Percentiles rank a stretch among this genome's conserved stretches.
Conservation (phyloP, 2,329 filamentous ascomycete species). For the Xylaria sp. region DNA sequence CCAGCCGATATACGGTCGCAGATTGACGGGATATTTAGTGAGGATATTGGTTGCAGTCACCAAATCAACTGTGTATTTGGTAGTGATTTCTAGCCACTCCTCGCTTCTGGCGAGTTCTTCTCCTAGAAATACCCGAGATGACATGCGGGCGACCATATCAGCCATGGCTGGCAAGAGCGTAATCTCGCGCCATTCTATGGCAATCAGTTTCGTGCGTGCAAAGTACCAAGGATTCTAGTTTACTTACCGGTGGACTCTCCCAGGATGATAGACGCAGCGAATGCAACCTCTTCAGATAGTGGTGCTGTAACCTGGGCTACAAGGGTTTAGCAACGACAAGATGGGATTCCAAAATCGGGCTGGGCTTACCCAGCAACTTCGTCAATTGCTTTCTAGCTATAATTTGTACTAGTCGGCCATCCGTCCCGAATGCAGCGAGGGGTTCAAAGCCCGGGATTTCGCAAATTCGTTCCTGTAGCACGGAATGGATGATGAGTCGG, state of each 20-base stretch:
- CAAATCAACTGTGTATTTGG: conserved; percentile 52
- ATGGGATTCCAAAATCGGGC: not conserved
- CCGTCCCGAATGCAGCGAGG: conserved; percentile 17
- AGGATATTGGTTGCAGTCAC: conserved; percentile 50
- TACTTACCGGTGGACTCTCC: conserved; percentile 37
- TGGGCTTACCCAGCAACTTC: conserved; percentile 23
- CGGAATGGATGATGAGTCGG: not conserved
- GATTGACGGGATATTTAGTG: conserved; percentile 51
- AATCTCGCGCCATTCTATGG: conserved; percentile 54
- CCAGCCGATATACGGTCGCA: conserved; percentile 56
- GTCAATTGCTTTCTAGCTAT: conserved; percentile 37
- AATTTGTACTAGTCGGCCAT: conserved; percentile 19
- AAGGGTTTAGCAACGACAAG: conserved; percentile 6
- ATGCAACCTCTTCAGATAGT: conserved; percentile 39
- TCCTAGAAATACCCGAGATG: conserved; percentile 60
- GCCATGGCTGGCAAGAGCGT: conserved; percentile 49
- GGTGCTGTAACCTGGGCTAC: conserved; percentile 34
- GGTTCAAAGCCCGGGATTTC: conserved; percentile 36
- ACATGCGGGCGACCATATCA: conserved; percentile 57
- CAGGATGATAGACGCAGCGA: conserved; percentile 25
- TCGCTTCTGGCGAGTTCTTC: conserved; percentile 55
- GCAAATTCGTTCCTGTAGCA: conserved; percentile 27
- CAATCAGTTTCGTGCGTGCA: conserved; percentile 8
- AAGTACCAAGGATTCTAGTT: not conserved
- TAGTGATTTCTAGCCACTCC: conserved; percentile 55